Evolutionary conservation across 805 yeast species (phyloP).

Genomic region (Zygosaccharomyces siamensis): DNA sequence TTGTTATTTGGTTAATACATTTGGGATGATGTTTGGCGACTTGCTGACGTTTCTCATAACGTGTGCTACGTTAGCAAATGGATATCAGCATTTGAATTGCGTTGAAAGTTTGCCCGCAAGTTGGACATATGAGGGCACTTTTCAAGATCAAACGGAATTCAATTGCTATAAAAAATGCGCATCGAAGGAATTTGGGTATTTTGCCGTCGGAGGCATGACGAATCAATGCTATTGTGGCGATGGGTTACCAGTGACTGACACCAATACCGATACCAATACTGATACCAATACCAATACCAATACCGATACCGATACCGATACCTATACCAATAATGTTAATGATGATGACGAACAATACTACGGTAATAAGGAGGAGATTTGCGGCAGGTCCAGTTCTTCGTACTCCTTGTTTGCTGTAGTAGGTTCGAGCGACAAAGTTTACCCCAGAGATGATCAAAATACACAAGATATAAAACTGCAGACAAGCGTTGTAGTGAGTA

Average conservation of each 20-base stretch:
- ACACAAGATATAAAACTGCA: too few species aligned
- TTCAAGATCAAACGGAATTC: constrained; percentile 28
- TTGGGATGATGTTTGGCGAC: not conserved
- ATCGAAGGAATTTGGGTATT: constrained; percentile 22
- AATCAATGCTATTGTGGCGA: constrained; percentile 34
- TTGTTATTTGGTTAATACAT: not conserved
- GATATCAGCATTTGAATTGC: constrained; percentile 25
- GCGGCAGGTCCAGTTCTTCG: constrained; percentile 52
- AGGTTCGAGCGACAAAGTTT: not conserved
- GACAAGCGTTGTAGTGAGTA: not conserved
- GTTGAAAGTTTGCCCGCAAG: constrained; percentile 30
- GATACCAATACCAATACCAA: constrained; percentile 11
- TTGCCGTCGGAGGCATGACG: constrained; percentile 27
- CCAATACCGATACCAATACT: constrained; percentile 12
- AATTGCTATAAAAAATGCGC: constrained; percentile 25
- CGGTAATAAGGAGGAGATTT: constrained; percentile 54
- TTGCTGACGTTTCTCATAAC: constrained; percentile 6
- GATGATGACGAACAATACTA: constrained; percentile 40
- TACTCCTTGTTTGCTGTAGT: constrained; percentile 39
- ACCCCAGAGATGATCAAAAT: not conserved
- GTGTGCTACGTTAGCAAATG: constrained; percentile 7
- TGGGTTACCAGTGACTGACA: constrained; percentile 17
- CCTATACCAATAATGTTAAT: too few species aligned
- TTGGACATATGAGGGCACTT: constrained; percentile 21
- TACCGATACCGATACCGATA: constrained; percentile 6